Evolutionary conservation across 148 eudicot species (phyloP).

Genomic region (Dysphania ambrosioides): DNA sequence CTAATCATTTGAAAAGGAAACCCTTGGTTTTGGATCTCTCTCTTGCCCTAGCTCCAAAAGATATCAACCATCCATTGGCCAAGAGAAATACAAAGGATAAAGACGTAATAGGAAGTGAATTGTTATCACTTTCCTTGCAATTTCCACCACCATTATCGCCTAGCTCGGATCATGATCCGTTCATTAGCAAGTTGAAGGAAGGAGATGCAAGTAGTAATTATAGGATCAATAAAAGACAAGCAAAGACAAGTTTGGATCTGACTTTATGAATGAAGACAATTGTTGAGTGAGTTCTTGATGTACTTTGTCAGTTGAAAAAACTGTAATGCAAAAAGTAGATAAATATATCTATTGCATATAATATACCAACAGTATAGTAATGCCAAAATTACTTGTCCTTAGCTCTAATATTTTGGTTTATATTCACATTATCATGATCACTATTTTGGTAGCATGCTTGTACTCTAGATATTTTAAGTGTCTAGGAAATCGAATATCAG

Average conservation of each 20-base stretch:
- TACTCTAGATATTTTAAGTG: constrained; percentile 14
- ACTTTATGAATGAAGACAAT: constrained; percentile 63
- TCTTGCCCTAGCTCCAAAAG: constrained; percentile 32
- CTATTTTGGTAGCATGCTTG: constrained; percentile 13
- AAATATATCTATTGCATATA: constrained; percentile 32
- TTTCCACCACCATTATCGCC: constrained; percentile 23
- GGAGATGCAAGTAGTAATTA: constrained; percentile 14
- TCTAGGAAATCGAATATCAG: constrained; percentile 27
- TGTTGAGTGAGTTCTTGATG: constrained; percentile 56
- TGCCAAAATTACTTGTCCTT: constrained; percentile 29
- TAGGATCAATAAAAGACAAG: constrained; percentile 7
- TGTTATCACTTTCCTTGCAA: constrained; percentile 32
- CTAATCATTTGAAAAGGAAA: constrained; percentile 37
- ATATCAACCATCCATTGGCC: constrained; percentile 2
- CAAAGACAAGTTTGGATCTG: constrained; percentile 57
- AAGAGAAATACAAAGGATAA: constrained; percentile 16
- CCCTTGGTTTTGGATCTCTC: constrained; percentile 46
- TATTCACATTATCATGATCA: constrained; percentile 15
- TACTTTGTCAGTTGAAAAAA: constrained; percentile 33
- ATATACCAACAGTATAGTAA: constrained; percentile 28
- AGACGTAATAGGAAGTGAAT: constrained; percentile 16
- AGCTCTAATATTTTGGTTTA: constrained; percentile 10
- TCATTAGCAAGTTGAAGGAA: constrained; percentile 21
- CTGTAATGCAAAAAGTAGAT: constrained; percentile 23
- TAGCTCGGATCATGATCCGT: constrained; percentile 5